phyloP scores from a whole-genome alignment of 305 asterid genomes.

The Fraxinus nigra region DNA sequence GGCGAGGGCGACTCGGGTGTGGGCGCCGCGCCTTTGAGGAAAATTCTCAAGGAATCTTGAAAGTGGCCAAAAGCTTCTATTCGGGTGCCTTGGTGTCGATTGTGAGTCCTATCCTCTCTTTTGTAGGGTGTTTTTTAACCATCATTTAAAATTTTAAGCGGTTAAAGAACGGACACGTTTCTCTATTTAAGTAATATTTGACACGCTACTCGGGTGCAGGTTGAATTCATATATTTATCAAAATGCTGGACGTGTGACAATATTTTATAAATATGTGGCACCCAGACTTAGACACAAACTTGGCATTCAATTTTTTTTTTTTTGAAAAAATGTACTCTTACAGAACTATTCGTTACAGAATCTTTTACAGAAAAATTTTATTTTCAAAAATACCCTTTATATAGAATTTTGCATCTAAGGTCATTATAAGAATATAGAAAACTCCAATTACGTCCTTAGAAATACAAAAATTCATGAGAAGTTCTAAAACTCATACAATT shows the following conservation, averaged over 20 bases:
- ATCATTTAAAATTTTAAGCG: not conserved
- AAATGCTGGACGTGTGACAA: not conserved
- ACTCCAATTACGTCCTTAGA: too few relatives aligned
- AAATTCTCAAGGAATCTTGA: slow-evolving; percentile 22
- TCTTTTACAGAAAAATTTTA: too few relatives aligned
- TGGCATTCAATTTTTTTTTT: not conserved
- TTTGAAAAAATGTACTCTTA: too few relatives aligned
- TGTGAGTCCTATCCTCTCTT: not conserved
- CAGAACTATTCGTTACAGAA: too few relatives aligned
- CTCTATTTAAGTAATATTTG: not conserved
- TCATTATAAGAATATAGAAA: too few relatives aligned
- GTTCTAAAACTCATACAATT: too few relatives aligned
- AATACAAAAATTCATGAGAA: too few relatives aligned
- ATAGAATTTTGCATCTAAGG: too few relatives aligned
- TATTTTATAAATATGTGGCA: not conserved
- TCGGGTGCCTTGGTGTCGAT: not conserved
- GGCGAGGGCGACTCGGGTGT: not conserved
- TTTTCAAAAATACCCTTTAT: too few relatives aligned
- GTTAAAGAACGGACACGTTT: not conserved
- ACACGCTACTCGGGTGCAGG: not conserved
- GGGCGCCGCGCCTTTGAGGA: not conserved
- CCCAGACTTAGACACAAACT: not conserved
- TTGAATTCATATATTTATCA: not conserved
- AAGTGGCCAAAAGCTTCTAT: not conserved
- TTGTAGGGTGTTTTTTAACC: not conserved